These are phyloP conservation scores for Xanthoconium purpureum DNA, from an alignment of 768 basidiomycete genomes.

Conservation along the genomic window DNA sequence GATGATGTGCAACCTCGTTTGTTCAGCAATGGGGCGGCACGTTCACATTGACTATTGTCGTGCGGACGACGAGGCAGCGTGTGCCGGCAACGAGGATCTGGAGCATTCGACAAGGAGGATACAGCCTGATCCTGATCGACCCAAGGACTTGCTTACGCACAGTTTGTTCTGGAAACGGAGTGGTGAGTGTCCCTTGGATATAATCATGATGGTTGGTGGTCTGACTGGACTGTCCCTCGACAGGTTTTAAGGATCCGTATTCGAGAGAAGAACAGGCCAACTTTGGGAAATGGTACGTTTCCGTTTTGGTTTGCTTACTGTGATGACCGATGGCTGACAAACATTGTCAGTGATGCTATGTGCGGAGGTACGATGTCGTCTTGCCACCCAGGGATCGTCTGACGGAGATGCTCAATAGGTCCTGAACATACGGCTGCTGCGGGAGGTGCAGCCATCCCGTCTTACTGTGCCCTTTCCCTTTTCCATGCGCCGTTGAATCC, in stretches of 20 bases:
- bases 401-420: slow-evolving; percentile 33
- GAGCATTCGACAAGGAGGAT: slow-evolving; percentile 46
- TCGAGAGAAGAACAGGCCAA: slow-evolving; percentile 52
- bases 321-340: neutral
- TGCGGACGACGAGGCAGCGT: slow-evolving; percentile 34
- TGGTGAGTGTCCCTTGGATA: slow-evolving; percentile 33
- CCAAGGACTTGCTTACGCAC: slow-evolving; percentile 57
- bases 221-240: neutral
- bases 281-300: slow-evolving; percentile 52
- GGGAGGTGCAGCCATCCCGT: slow-evolving; percentile 42
- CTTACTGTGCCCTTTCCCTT: slow-evolving; percentile 51
- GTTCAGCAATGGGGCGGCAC: slow-evolving; percentile 54
- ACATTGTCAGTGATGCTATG: slow-evolving; percentile 43
- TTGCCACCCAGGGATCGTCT: neutral
- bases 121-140: slow-evolving; percentile 42
- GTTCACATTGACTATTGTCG: slow-evolving; percentile 57
- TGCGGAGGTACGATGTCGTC: slow-evolving; percentile 39
- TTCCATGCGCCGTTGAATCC: slow-evolving; percentile 44
- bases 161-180: slow-evolving; percentile 55
- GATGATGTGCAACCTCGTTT: slow-evolving; percentile 60
- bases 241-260: slow-evolving; percentile 65
- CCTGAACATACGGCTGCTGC: slow-evolving; percentile 46
- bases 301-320: neutral
- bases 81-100: slow-evolving; percentile 39
- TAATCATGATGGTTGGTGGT: neutral